Evolutionary conservation across 257 asterid species (phyloP), one percentile per base, ranked within the genome.

Genomic region (Scutellaria galericulata): DNA sequence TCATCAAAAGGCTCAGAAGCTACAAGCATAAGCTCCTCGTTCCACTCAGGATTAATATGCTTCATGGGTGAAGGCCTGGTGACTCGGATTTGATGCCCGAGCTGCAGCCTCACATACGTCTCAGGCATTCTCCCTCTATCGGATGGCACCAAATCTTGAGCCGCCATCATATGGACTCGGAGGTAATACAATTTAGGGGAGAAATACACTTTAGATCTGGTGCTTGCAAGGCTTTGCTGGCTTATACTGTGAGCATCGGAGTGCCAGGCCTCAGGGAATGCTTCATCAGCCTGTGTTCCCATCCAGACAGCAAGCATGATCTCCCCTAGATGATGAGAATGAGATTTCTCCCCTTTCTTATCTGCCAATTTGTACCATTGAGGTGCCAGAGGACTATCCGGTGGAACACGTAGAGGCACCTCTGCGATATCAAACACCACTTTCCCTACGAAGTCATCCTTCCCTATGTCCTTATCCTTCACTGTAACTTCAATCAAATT

Each of bases 201-300:
- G 76, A 89, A 88, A 60, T 94, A 94, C 0, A 94, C 97, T 74
- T 91, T 94, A 2, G 97, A 89, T 46, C 95, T 79, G 0, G 96
- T 91, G 13, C 80, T 86, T 0, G 87, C 79, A 20, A 94, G 84
- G 57, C 66, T 86, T 15, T 87, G 90, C 61, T 90, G 97, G 78
- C 87, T 84, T 13, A 89, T 51, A 70, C 79, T 70, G 46, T 88
- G 97, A 63, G 97, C 95, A 48, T 93, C 96, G 7, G 96, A 86
- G 64, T 94, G 97, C 96, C 97, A 91, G 5, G 97, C 97, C 18
- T 89, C 98, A 0, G 95, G 90, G 73, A 89, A 94, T 1, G 96
- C 74, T 75, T 91, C 97, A 22, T 93, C 98, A 1, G 98, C 98
- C 71, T 93, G 98, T 14, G 98, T 93, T 55, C 98, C 98, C 85